Evolutionary conservation across 2,329 filamentous ascomycete genomes (phyloP).

Genomic region (Paraphaeosphaeria sporulosa): DNA sequence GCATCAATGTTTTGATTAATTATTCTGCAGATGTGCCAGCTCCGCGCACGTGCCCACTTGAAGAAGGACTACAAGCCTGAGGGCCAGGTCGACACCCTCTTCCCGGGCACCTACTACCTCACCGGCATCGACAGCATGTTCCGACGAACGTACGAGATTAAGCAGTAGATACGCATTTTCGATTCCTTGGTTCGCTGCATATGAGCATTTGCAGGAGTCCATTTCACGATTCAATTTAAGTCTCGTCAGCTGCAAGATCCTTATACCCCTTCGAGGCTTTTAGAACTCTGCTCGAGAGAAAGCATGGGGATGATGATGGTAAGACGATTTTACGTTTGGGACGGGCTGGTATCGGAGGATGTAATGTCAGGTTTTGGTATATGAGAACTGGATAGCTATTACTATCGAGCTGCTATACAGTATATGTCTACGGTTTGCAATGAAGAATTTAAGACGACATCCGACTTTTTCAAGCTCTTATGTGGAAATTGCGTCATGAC

Average conservation of each 20-base stretch:
- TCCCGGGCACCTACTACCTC: slow-evolving; percentile 61
- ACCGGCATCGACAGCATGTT: slow-evolving; percentile 60
- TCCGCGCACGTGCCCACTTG: slow-evolving; percentile 59
- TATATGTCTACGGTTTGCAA: slow-evolving; percentile 7
- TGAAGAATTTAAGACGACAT: neutral
- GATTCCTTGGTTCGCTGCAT: slow-evolving; percentile 38
- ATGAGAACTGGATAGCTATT: slow-evolving; percentile 1
- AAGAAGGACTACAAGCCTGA: slow-evolving; percentile 58
- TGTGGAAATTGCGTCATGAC: neutral
- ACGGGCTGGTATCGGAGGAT: slow-evolving; percentile 1
- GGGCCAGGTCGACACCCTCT: slow-evolving; percentile 54
- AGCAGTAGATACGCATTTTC: slow-evolving; percentile 49
- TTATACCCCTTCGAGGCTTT: slow-evolving; percentile 16
- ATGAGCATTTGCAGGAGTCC: slow-evolving; percentile 48
- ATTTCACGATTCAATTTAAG: slow-evolving; percentile 38
- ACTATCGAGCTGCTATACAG: slow-evolving; percentile 9
- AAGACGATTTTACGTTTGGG: slow-evolving; percentile 7
- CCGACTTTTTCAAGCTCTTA: neutral
- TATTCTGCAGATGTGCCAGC: slow-evolving; percentile 56
- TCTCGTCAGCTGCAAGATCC: slow-evolving; percentile 26
- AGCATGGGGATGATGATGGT: slow-evolving; percentile 5
- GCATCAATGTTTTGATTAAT: slow-evolving; percentile 34
- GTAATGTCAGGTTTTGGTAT: slow-evolving; percentile 6
- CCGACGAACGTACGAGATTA: slow-evolving; percentile 58
- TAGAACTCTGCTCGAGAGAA: slow-evolving; percentile 12